Evolutionary conservation across 106 monocot species (phyloP).

Genomic region (Platanthera zijinensis): DNA sequence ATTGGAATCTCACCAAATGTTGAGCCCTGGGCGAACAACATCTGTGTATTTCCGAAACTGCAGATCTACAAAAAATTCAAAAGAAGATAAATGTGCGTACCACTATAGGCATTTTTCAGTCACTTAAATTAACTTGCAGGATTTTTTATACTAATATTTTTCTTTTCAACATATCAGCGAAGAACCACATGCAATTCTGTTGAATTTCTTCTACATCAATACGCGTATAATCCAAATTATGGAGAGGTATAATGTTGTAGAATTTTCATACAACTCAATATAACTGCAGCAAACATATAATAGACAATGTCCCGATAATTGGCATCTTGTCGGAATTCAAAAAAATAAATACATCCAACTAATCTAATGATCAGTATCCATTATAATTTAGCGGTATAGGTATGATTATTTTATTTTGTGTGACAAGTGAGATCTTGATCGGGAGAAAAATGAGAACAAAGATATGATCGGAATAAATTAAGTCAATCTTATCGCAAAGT

Average conservation of each 20-base stretch:
- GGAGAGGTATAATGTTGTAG: neutral
- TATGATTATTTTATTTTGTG: neutral
- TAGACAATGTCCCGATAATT: too few relatives aligned
- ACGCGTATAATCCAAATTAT: neutral
- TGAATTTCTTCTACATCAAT: neutral
- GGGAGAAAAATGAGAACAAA: neutral
- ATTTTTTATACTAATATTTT: too few relatives aligned
- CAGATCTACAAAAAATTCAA: slow-evolving; percentile 3
- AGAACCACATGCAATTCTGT: neutral
- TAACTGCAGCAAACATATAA: neutral
- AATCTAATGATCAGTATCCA: neutral
- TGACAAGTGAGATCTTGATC: neutral
- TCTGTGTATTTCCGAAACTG: slow-evolving; percentile 92
- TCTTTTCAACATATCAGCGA: too few relatives aligned
- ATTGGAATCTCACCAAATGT: slow-evolving; percentile 74
- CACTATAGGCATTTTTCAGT: too few relatives aligned
- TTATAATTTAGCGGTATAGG: neutral
- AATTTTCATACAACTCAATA: neutral
- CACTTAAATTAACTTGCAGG: too few relatives aligned
- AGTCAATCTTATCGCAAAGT: neutral
- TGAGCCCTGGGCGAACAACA: too few relatives aligned
- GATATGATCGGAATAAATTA: neutral
- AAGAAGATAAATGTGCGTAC: neutral
- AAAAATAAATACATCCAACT: neutral
- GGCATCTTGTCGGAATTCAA: neutral